Evolutionary conservation across 2,329 filamentous ascomycete genomes (phyloP), one percentile per base, ranked within the genome.

Genomic region (Aspergillus hiratsukae): DNA sequence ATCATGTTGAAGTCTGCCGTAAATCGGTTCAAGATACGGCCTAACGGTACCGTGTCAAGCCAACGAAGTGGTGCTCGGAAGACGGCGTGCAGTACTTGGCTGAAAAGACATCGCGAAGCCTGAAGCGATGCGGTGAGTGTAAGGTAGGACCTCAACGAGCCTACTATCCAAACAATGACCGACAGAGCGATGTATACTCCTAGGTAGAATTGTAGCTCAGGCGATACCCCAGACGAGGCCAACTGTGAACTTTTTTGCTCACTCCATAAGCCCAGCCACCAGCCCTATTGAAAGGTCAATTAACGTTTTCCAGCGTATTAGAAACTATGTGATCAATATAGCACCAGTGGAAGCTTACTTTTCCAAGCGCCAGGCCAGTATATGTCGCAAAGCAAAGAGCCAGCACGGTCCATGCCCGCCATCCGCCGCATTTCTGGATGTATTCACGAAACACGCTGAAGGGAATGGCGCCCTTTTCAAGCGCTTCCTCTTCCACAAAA

Each of bases 11-110:
- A 91, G 71, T 92, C 89, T 3, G 86, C 79, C 0, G 88, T 89
- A 69, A 91, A 89, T 1, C 89, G 82, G 73, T 92, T 92, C 29
- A 91, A 77, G 28, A 91, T 82, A 43, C 88, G 82, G 2, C 89
- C 89, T 1, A 90, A 77, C 0, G 89, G 89, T 0, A 90, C 86
- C 0, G 88, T 91, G 66, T 92, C 89, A 40, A 91, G 80, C 87
- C 87, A 91, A 55, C 87, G 80, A 11, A 91, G 77, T 3, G 87
- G 88, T 2, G 88, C 84, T 19, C 86, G 82, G 3, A 92, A 77
- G 11, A 91, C 80, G 1, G 83, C 80, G 61, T 83, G 85, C 49
- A 86, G 83, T 60, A 91, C 81, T 57, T 81, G 81, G 37, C 83
- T 80, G 59, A 91, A 91, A 8, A 91, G 77, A 48, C 76, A 75